These are phyloP conservation scores for Cronartium quercuum DNA, from an alignment of 1,284 basidiomycete species.

Conservation along the genomic window DNA sequence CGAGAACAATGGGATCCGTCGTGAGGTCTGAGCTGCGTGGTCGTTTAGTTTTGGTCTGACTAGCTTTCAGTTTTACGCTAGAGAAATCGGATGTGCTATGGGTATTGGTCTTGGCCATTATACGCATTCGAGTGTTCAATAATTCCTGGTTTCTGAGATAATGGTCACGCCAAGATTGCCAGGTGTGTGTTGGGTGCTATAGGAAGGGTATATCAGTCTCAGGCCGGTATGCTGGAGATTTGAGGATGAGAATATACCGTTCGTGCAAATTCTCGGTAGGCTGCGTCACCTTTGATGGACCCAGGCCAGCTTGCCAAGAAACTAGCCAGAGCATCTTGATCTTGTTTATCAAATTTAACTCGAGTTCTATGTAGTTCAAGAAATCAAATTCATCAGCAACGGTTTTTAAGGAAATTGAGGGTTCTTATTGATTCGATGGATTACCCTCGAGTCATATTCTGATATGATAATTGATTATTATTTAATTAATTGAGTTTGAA, in stretches of 20 bases:
- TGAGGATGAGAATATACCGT: not conserved
- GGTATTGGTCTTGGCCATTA: not conserved
- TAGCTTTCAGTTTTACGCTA: no score
- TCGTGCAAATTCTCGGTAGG: slow-evolving; percentile 10
- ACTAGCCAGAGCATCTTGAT: slow-evolving; percentile 17
- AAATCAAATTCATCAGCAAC: no score
- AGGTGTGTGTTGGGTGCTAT: slow-evolving; percentile 13
- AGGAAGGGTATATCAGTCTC: not conserved
- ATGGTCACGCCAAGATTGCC: slow-evolving; percentile 27
- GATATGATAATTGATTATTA: no score
- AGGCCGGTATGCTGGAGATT: not conserved
- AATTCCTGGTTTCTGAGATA: not conserved
- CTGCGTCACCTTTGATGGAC: not conserved
- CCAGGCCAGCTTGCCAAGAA: slow-evolving; percentile 19
- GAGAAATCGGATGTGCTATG: no score
- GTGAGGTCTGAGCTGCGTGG: no score
- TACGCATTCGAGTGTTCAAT: slow-evolving; percentile 5
- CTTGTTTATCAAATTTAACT: not conserved
- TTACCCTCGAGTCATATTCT: no score
- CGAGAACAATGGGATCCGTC: no score
- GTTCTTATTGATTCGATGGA: no score
- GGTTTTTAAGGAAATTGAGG: no score
- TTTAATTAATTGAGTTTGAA: no score
- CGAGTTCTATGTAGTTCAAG: no score
- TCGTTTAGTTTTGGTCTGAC: no score